phyloP scores from a whole-genome alignment of 805 yeast species.

The Barnettozyma sucrosica region DNA sequence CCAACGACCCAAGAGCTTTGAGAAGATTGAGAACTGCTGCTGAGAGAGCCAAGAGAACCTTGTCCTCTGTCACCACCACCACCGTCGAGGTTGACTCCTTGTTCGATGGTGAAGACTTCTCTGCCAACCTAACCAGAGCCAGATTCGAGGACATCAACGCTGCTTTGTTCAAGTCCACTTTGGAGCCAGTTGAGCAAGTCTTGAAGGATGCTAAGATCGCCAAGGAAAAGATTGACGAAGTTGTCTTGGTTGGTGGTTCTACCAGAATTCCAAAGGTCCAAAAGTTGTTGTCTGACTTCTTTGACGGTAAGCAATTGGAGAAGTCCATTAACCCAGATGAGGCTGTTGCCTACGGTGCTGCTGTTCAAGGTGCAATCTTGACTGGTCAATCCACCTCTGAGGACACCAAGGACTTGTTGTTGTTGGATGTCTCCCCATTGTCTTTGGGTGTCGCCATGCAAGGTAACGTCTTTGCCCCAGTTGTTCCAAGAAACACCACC shows the following conservation, averaged over 20 bases:
- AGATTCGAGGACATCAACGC: slow-evolving; percentile 97
- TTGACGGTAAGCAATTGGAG: slow-evolving; percentile 98
- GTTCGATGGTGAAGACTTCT: slow-evolving; percentile 95
- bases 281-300: slow-evolving; percentile 93
- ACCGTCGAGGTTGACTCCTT: slow-evolving; percentile 94
- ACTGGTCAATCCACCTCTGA: slow-evolving; percentile 91
- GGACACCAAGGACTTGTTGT: slow-evolving; percentile 93
- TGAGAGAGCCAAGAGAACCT: slow-evolving; percentile 98
- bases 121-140: slow-evolving; percentile 97
- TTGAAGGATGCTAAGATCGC: slow-evolving; percentile 89
- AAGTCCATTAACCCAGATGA: slow-evolving; percentile 98
- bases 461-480: slow-evolving; percentile 99
- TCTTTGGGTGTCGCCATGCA: slow-evolving; percentile 99
- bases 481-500: slow-evolving; percentile 97
- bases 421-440: slow-evolving; percentile 98
- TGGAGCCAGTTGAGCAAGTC: slow-evolving; percentile 96
- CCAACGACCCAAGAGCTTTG: slow-evolving; percentile 88
- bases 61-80: slow-evolving; percentile 94
- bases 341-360: slow-evolving; percentile 99
- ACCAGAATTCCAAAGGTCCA: slow-evolving; percentile 99
- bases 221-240: slow-evolving; percentile 88
- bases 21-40: slow-evolving; percentile 98
- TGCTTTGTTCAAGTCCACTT: slow-evolving; percentile 90
- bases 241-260: slow-evolving; percentile 97
- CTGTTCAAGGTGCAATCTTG: slow-evolving; percentile 96